Conservation (phyloP, 176 grass and related monocot species). For the Eragrostis nindensis region DNA sequence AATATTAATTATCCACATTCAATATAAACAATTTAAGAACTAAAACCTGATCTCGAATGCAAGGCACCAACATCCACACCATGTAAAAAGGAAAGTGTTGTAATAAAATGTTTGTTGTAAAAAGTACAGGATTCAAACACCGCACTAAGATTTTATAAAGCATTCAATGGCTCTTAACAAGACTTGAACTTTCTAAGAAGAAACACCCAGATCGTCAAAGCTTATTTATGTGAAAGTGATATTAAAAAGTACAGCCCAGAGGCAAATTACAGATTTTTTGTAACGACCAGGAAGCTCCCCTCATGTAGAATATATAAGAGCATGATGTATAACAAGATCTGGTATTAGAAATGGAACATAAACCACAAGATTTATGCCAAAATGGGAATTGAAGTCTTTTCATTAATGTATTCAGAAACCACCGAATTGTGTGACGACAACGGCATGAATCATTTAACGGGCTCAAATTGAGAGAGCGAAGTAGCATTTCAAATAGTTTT, state of each 20-base stretch:
- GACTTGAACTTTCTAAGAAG: background rate
- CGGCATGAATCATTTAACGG: background rate
- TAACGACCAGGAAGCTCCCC: background rate
- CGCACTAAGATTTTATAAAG: background rate
- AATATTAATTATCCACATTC: conserved; percentile 19
- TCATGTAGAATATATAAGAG: background rate
- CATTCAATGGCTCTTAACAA: background rate
- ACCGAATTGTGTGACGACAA: background rate
- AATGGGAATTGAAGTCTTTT: conserved; percentile 11
- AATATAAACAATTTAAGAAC: background rate
- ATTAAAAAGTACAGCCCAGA: background rate
- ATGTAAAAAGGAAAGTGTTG: conserved; percentile 19
- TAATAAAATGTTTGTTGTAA: conserved; percentile 15
- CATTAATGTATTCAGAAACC: conserved; percentile 18
- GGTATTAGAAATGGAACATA: conserved; percentile 16
- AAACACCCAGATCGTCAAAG: background rate
- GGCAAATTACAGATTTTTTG: background rate
- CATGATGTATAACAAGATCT: background rate
- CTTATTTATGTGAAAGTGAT: background rate
- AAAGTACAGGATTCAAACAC: conserved; percentile 7
- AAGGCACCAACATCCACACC: background rate
- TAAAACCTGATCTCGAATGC: conserved; percentile 1
- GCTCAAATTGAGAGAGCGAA: conserved; percentile 2
- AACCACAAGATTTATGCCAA: background rate
- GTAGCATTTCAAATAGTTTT: background rate